Conservation (phyloP, 495 filamentous ascomycete genomes). For the Glutinoglossum americanum region DNA sequence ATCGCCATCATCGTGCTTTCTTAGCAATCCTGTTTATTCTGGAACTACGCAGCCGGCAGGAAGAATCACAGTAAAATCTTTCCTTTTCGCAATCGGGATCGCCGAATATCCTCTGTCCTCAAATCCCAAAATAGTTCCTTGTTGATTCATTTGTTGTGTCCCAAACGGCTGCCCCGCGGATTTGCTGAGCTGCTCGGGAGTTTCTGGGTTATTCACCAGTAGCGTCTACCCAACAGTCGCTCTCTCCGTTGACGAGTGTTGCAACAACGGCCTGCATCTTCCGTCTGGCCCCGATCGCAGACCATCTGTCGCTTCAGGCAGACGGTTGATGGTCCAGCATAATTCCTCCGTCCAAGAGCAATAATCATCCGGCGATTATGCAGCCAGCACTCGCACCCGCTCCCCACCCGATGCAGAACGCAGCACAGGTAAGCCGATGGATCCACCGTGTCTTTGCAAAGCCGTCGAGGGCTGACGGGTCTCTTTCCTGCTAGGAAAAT, state of each 20-base stretch:
- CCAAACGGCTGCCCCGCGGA: neutral
- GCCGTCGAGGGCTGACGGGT: neutral
- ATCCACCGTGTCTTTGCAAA: neutral
- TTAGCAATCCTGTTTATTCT: neutral
- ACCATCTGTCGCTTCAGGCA: neutral
- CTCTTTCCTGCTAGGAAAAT: conserved; percentile 21
- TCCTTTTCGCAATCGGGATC: neutral
- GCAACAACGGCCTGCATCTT: neutral
- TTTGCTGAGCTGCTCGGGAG: neutral
- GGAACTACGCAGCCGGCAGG: neutral
- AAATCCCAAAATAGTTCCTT: neutral
- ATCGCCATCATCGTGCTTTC: neutral
- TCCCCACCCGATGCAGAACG: conserved; percentile 34
- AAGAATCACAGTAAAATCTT: neutral
- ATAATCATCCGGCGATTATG: conserved; percentile 16
- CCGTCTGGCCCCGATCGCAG: neutral
- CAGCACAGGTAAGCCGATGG: conserved; percentile 30
- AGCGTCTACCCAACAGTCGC: neutral
- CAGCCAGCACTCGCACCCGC: conserved; percentile 34
- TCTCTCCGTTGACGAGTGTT: neutral
- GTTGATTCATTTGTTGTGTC: neutral
- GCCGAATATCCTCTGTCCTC: neutral
- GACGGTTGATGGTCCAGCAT: neutral
- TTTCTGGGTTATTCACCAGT: neutral
- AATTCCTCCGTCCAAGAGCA: neutral